These are phyloP conservation scores for Colletotrichum filicis DNA, from an alignment of 2,329 filamentous ascomycete species.

Conservation along the genomic window DNA sequence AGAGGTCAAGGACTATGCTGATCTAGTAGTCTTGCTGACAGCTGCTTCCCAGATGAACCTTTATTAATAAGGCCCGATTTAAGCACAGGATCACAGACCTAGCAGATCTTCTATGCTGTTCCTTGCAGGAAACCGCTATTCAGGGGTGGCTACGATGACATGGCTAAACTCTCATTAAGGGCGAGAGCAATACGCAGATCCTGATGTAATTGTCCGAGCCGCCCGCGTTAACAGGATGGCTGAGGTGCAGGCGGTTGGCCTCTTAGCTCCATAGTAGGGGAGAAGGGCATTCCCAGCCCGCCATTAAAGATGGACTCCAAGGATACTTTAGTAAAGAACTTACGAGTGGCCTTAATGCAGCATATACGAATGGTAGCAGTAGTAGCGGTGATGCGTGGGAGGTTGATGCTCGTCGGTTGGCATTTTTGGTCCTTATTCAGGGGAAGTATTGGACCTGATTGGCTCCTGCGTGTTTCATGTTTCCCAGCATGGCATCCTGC, in stretches of 20 bases:
- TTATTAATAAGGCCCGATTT: not conserved
- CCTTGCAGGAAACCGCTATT: slow-evolving; percentile 19
- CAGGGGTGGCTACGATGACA: slow-evolving; percentile 15
- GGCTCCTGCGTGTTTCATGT: slow-evolving; percentile 31
- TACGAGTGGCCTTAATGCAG: not conserved
- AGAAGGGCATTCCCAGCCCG: slow-evolving; percentile 2
- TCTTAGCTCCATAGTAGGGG: slow-evolving; percentile 9
- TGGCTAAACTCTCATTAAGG: slow-evolving; percentile 14
- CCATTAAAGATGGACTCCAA: slow-evolving; percentile 21
- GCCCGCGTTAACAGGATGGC: slow-evolving; percentile 7
- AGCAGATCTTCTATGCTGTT: slow-evolving; percentile 8
- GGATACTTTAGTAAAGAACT: not conserved
- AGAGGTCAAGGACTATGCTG: not conserved
- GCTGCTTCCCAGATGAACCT: slow-evolving; percentile 11
- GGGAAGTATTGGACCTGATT: slow-evolving; percentile 22
- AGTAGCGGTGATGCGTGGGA: not conserved
- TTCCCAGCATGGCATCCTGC: slow-evolving; percentile 24
- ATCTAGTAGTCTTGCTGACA: not conserved
- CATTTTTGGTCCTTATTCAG: slow-evolving; percentile 8
- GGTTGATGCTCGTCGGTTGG: slow-evolving; percentile 15
- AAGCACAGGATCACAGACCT: slow-evolving; percentile 9
- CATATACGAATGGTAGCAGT: not conserved
- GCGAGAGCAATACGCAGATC: slow-evolving; percentile 33
- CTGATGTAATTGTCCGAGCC: slow-evolving; percentile 33
- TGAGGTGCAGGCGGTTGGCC: not conserved